Percentiles rank a stretch among this genome's conserved stretches.
phyloP scores from a whole-genome alignment of 169 alveolate genomes.

The Eimeria maxima region DNA sequence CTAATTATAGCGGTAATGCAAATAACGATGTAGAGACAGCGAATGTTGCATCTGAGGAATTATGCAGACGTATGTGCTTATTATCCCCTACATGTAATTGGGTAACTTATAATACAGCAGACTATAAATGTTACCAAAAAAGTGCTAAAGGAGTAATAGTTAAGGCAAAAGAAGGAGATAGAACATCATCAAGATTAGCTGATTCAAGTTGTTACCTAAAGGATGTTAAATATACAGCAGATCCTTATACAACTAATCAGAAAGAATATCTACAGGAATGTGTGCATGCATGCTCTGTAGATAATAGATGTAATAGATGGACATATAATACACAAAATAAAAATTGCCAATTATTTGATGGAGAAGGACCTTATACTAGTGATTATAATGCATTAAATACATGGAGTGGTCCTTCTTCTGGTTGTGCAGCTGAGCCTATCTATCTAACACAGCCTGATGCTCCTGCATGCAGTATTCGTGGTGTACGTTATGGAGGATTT shows the following conservation, averaged over 20 bases:
- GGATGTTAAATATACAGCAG: neutral
- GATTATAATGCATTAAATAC: too few species aligned
- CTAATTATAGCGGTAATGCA: neutral
- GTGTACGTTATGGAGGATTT: neutral
- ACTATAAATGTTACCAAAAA: neutral
- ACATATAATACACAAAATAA: neutral
- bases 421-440: neutral
- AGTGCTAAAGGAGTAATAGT: too few species aligned
- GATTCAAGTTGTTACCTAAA: slow-evolving; percentile 12
- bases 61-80: neutral
- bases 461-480: neutral
- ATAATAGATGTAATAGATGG: neutral
- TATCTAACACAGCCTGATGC: neutral
- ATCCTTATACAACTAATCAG: neutral
- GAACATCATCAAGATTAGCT: neutral
- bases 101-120: neutral
- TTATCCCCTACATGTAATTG: neutral
- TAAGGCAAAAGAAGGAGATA: neutral
- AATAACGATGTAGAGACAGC: neutral
- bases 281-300: neutral
- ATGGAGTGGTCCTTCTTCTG: slow-evolving; percentile 17
- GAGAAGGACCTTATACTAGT: neutral
- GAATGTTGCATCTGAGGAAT: neutral
- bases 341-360: neutral
- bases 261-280: neutral